Evolutionary conservation across 1,139 yeast genomes (phyloP).

Genomic region (Yarrowia galli): DNA sequence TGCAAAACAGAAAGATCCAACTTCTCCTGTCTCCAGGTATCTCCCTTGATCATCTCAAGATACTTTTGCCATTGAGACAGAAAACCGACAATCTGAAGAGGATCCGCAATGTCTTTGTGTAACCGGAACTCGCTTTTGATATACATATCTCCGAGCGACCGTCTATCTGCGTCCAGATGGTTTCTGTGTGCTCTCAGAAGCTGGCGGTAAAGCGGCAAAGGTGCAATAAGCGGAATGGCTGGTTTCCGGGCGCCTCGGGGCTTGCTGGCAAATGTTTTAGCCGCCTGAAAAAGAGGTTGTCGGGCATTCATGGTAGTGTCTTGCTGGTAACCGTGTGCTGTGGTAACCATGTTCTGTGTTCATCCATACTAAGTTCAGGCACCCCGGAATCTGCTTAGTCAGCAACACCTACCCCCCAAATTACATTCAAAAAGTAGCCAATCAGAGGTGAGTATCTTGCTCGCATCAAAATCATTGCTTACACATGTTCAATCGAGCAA

Average conservation of each 20-base stretch:
- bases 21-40: conserved; percentile 75
- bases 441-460: not conserved
- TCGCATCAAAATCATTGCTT: too few species aligned
- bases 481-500: not conserved
- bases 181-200: conserved; percentile 79
- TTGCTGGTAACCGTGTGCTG: too few species aligned
- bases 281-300: conserved; percentile 13
- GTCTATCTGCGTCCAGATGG: conserved; percentile 67
- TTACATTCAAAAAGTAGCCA: not conserved
- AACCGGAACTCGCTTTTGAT: conserved; percentile 89
- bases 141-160: conserved; percentile 86
- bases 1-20: conserved; percentile 71
- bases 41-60: conserved; percentile 72
- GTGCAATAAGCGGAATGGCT: conserved; percentile 71
- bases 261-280: conserved; percentile 19
- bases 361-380: too few species aligned
- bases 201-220: conserved; percentile 74
- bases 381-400: too few species aligned
- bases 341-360: too few species aligned
- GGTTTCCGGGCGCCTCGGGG: conserved; percentile 31
- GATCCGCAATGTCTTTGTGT: conserved; percentile 84
- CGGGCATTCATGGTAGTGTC: not conserved
- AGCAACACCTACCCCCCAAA: too few species aligned
- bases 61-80: conserved; percentile 93
- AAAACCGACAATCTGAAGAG: conserved; percentile 91